Conservation (phyloP, 768 basidiomycete genomes). For the Dacryopinax spathularia region DNA sequence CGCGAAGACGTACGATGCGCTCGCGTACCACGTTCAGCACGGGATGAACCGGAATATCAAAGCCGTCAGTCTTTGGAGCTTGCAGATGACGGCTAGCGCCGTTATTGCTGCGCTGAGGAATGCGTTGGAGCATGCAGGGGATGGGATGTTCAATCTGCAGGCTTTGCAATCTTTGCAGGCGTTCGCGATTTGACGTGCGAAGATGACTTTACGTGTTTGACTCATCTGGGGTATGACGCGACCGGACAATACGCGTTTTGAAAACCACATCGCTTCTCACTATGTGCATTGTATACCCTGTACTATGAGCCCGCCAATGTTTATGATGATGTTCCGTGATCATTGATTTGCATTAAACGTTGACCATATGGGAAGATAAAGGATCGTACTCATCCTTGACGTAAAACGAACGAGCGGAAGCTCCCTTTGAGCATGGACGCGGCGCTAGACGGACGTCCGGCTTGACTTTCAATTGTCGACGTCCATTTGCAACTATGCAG, state of each 20-base stretch:
- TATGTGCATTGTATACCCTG: no score
- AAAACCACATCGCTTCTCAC: background rate
- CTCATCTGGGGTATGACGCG: no score
- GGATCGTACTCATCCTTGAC: no score
- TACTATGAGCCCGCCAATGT: no score
- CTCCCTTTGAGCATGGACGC: no score
- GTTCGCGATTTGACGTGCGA: background rate
- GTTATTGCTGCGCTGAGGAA: slow-evolving; percentile 63
- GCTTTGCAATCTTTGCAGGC: background rate
- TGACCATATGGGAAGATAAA: no score
- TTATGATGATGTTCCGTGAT: no score
- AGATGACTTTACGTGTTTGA: background rate
- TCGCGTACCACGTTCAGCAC: slow-evolving; percentile 89
- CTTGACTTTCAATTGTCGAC: no score
- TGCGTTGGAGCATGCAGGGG: slow-evolving; percentile 43
- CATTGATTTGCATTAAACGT: no score
- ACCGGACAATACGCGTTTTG: background rate
- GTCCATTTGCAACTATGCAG: no score
- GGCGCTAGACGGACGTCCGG: no score
- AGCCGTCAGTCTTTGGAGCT: slow-evolving; percentile 84
- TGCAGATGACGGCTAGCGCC: slow-evolving; percentile 86
- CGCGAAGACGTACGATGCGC: slow-evolving; percentile 76
- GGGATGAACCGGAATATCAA: slow-evolving; percentile 76
- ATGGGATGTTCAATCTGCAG: slow-evolving; percentile 18
- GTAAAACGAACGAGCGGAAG: no score